Evolutionary conservation across 2,329 filamentous ascomycete genomes (phyloP), one percentile per base, ranked within the genome.

Genomic region (Aspergillus oerlinghausenensis): DNA sequence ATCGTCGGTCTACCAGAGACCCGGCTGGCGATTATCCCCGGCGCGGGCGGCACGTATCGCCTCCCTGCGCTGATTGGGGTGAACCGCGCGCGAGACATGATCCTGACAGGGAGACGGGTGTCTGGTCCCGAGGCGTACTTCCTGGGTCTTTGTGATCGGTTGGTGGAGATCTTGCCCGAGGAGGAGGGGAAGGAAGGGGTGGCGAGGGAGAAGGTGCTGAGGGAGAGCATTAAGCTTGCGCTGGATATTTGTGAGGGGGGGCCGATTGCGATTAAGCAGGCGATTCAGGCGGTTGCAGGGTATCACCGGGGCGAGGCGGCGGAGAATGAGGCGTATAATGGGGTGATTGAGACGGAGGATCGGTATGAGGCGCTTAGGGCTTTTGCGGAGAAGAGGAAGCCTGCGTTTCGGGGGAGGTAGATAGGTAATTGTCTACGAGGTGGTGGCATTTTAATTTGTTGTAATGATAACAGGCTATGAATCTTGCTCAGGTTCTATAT

Each of bases 1-100:
- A 78, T 81, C 25, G 85, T 99, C 54, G 92, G 86, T 0, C 84
- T 97, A 4, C 94, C 94, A 1, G 94, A 99, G 73, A 97, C 94
- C 1, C 83, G 92, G 2, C 83, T 99, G 2, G 94, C 89, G 55
- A 99, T 99, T 71, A 89, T 99, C 62, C 94, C 94, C 3, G 94
- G 94, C 57, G 94, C 93, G 2, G 94, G 94, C 47, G 94, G 93
- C 58, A 97, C 93, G 1, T 90, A 91, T 74, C 87, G 94, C 9
- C 85, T 99, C 0, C 91, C 92, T 1, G 83, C 82, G 8, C 76
- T 99, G 21, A 88, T 99, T 62, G 94, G 94, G 4, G 77, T 88
- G 25, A 80, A 82, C 26, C 86, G 92, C 55, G 94, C 94, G n/a
- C 83, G 92, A 51, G 93, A 99, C 73, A 78, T 97, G 66, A 88